Evolutionary conservation across 225 moss, liverwort and hornwort species (phyloP), one percentile per base, ranked within the genome.

Genomic region (Polytrichum commune): DNA sequence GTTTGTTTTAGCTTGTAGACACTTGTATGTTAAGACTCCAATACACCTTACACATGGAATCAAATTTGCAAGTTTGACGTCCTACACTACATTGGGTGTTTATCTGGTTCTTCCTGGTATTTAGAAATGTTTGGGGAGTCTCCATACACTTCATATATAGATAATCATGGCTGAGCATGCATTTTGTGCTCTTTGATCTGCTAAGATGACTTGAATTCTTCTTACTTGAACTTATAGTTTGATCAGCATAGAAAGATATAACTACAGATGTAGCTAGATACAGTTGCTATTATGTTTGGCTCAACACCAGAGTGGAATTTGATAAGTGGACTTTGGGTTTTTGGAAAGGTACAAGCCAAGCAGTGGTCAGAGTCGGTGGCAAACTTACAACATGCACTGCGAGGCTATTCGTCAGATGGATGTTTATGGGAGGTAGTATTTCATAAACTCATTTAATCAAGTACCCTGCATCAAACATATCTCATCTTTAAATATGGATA

Each of bases 301-400:
- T 46, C 46, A 46, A 46, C 46, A 46, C 16, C 46, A 46, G 13
- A 13, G 46, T 46, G 16, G 46, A 46, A 46, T 24, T 24, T 58
- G n/a, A 58, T 58, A 62, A 60, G 53, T 72, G 70, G 69, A 53
- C 35, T 61, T 28, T 67, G 53, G 5, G 60, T 68, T 54, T 68
- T 72, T 63, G 69, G 62, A 63, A 77, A 97, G 96, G 90, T 93
- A 58, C 80, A 91, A 82, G 88, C 85, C 64, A 89, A 90, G 75
- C 91, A 93, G 74, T 98, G 98, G 98, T 78, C 93, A 75, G 93
- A 89, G 69, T 81, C 98, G 63, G 91, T 93, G 76, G 79, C 85
- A 46, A 95, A 91, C 71, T 73, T 98, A 86, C 98, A 98, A 76
- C 95, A 98, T 82, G 95, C 91, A 65, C 88, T 98, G 78, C 92